Evolutionary conservation across 306 rosid species (phyloP).

Genomic region (Castanea mollissima): DNA sequence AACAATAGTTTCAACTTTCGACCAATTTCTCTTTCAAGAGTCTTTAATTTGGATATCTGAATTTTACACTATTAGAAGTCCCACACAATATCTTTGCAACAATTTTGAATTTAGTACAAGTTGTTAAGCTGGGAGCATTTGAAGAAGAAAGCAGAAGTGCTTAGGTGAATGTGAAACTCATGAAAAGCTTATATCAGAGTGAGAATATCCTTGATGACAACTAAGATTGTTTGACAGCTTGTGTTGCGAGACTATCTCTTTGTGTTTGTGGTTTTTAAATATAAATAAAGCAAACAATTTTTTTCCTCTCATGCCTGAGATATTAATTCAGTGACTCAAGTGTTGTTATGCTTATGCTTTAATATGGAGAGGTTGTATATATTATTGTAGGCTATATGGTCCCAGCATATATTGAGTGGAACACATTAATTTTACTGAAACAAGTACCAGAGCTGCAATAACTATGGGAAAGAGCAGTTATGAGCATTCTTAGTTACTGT

Average conservation of each 20-base stretch:
- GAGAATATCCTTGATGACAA: not conserved
- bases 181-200: not conserved
- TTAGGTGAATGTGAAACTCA: not conserved
- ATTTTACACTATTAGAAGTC: slow-evolving; percentile 54
- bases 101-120: not conserved
- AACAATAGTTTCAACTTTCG: not conserved
- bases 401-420: not conserved
- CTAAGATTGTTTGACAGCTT: not conserved
- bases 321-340: not conserved
- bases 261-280: not conserved
- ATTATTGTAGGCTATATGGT: not conserved
- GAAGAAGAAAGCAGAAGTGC: not conserved
- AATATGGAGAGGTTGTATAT: not conserved
- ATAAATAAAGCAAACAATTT: not conserved
- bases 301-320: not conserved
- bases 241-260: not conserved
- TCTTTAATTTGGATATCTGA: slow-evolving; percentile 47
- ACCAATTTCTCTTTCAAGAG: slow-evolving; percentile 42
- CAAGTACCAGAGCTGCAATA: not conserved
- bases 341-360: not conserved
- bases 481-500: slow-evolving; percentile 2
- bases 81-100: slow-evolving; percentile 57
- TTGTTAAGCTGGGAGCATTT: not conserved
- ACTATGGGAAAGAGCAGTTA: not conserved
- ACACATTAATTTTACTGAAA: not conserved